A percentile compares a stretch with the other conserved stretches of the same genome.
These are phyloP conservation scores for Zopfochytrium polystomum DNA, from an alignment of 371 early-diverging fungal genomes.

Conservation along the genomic window DNA sequence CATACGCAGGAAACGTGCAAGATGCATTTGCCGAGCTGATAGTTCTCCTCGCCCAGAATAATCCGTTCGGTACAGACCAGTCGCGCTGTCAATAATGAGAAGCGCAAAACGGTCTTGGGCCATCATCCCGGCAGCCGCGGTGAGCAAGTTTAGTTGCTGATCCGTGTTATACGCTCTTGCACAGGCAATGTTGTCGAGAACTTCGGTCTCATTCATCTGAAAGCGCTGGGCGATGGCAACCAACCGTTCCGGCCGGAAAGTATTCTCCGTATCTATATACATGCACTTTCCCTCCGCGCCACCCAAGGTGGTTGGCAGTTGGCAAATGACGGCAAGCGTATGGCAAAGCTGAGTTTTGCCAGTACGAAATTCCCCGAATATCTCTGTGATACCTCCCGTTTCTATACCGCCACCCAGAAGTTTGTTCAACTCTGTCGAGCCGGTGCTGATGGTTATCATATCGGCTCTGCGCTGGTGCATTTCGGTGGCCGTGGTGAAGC, in stretches of 20 bases:
- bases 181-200: constrained; percentile 93
- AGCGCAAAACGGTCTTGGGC: constrained; percentile 81
- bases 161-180: constrained; percentile 98
- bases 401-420: constrained; percentile 97
- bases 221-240: constrained; percentile 90
- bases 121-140: constrained; percentile 97
- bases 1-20: constrained; percentile 89
- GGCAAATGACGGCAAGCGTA: constrained; percentile 87
- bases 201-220: constrained; percentile 83
- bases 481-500: constrained; percentile 96
- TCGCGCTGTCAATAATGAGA: constrained; percentile 96
- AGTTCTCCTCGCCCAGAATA: constrained; percentile 98
- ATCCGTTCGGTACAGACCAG: constrained; percentile 97
- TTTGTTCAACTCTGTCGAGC: constrained; percentile 94
- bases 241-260: constrained; percentile 94
- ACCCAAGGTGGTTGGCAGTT: constrained; percentile 80
- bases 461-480: constrained; percentile 86
- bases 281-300: constrained; percentile 97
- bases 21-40: constrained; percentile 94
- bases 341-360: constrained; percentile 99
- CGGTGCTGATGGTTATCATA: constrained; percentile 89
- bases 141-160: constrained; percentile 89
- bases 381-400: constrained; percentile 98
- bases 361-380: constrained; percentile 99
- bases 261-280: constrained; percentile 99